Evolutionary conservation across 805 yeast species (phyloP).

Genomic region (Candida insectalens): DNA sequence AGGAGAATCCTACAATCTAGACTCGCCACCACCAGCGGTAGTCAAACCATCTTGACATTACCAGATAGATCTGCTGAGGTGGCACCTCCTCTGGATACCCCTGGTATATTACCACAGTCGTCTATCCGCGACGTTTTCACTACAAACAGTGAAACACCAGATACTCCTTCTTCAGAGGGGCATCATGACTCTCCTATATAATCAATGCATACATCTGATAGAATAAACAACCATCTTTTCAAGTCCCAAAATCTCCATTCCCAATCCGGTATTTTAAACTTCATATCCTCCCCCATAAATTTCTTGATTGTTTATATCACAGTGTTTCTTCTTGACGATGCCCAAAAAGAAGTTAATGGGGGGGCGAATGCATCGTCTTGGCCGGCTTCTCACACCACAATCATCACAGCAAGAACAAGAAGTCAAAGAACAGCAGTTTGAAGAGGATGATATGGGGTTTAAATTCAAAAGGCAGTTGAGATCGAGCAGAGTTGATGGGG

Average conservation of each 20-base stretch:
- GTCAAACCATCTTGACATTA: constrained; percentile 3
- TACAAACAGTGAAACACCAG: too few relatives aligned
- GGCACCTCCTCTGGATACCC: too few relatives aligned
- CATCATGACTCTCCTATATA: too few relatives aligned
- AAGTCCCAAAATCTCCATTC: too few relatives aligned
- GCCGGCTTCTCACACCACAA: background rate
- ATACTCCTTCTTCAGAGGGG: background rate
- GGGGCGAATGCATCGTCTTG: background rate
- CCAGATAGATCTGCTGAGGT: too few relatives aligned
- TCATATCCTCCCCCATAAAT: background rate
- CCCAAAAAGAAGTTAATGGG: background rate
- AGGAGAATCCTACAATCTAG: too few relatives aligned
- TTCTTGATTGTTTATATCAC: background rate
- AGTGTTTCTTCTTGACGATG: background rate
- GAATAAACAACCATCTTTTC: too few relatives aligned
- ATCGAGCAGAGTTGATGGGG: background rate
- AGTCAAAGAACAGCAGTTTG: constrained; percentile 1
- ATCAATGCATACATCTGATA: too few relatives aligned
- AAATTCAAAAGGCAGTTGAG: constrained; percentile 1
- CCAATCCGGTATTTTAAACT: too few relatives aligned
- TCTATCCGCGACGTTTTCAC: constrained; percentile 6
- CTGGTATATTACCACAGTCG: constrained; percentile 6
- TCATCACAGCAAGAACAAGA: constrained; percentile 2
- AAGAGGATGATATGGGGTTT: constrained; percentile 4
- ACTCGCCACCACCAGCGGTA: constrained; percentile 3